Percentiles rank a stretch among this genome's conserved stretches.
phyloP scores from a whole-genome alignment of 75 land plant genomes.

The Adiantum capillusveneris region DNA sequence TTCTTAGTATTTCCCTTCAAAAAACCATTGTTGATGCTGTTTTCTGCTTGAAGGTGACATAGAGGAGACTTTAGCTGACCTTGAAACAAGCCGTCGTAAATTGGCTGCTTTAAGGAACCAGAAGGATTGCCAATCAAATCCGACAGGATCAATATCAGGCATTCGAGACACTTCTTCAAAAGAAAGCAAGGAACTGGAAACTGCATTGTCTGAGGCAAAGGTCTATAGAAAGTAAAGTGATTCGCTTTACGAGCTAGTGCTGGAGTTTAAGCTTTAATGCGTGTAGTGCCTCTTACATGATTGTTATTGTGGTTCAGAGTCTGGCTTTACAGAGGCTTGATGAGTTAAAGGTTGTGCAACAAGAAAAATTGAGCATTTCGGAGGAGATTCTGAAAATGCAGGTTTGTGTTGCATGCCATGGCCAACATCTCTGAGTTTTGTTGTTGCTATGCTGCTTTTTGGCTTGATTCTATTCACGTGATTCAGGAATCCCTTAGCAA shows the following conservation, averaged over 20 bases:
- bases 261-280: too few species aligned
- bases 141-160: slow-evolving; percentile 24
- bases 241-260: too few species aligned
- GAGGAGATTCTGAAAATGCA: slow-evolving; percentile 61
- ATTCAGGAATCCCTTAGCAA: slow-evolving; percentile 60
- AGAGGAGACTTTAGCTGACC: slow-evolving; percentile 81
- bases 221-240: slow-evolving; percentile 23
- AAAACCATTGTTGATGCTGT: too few species aligned
- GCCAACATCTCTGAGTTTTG: neutral
- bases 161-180: slow-evolving; percentile 27
- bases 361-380: slow-evolving; percentile 47
- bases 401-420: slow-evolving; percentile 26
- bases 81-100: slow-evolving; percentile 84
- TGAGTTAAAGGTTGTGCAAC: slow-evolving; percentile 72
- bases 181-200: slow-evolving; percentile 56
- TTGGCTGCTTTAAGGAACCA: slow-evolving; percentile 60
- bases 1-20: too few species aligned
- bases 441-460: slow-evolving; percentile 3
- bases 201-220: slow-evolving; percentile 77
- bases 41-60: slow-evolving; percentile 47
- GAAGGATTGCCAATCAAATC: slow-evolving; percentile 39
- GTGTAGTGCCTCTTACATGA: slow-evolving; percentile 3
- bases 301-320: slow-evolving; percentile 50
- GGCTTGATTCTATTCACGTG: neutral
- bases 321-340: slow-evolving; percentile 59